A percentile compares a stretch with the other conserved stretches of the same genome.
Evolutionary conservation across 2,329 filamentous ascomycete species (phyloP).

Genomic region (Aschersonia sp.): DNA sequence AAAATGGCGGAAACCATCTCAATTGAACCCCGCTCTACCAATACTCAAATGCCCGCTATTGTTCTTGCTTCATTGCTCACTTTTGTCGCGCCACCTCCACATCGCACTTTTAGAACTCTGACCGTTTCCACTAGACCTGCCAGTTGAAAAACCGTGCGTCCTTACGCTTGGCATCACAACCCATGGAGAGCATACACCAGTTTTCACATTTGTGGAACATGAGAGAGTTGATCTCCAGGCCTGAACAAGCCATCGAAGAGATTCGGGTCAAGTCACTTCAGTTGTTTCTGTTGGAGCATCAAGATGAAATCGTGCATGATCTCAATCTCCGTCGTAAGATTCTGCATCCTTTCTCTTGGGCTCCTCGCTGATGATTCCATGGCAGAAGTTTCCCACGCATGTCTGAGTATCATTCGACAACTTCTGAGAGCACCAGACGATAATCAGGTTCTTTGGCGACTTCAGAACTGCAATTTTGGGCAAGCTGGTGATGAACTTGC

Average conservation of each 20-base stretch:
- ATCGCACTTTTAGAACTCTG: no score
- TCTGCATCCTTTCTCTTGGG: no score
- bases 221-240: constrained; percentile 5
- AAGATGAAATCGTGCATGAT: neutral
- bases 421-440: constrained; percentile 2
- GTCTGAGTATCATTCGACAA: constrained; percentile 2
- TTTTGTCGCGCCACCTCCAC: no score
- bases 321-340: constrained; percentile 4
- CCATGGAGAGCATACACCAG: constrained; percentile 11
- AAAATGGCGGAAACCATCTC: no score
- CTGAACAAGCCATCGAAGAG: constrained; percentile 4
- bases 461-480: constrained; percentile 1
- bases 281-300: constrained; percentile 3
- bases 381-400: constrained; percentile 3
- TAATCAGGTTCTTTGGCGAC: constrained; percentile 6
- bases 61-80: no score
- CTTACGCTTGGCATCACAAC: neutral
- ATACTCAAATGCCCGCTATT: no score
- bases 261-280: constrained; percentile 4
- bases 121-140: no score
- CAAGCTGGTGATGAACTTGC: constrained; percentile 1
- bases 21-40: no score
- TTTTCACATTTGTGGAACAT: constrained; percentile 10
- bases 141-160: neutral
- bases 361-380: no score